Base-by-base conservation (phyloP, 176 grass and related monocot genomes). In the Chloris gayana region DNA sequence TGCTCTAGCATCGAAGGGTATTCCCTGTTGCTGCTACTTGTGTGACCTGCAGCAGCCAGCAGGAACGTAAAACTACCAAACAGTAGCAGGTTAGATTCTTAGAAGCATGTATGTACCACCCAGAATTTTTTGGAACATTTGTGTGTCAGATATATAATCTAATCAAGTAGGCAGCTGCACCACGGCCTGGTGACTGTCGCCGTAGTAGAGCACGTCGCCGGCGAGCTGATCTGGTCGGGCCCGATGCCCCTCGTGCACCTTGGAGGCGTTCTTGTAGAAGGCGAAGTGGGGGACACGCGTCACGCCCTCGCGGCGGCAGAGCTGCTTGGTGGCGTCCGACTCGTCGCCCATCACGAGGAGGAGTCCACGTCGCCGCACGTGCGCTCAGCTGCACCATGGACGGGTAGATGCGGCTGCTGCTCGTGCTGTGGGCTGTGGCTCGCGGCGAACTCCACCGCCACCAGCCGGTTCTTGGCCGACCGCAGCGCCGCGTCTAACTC, bases 371-470 rank as follows among this genome's bases (percentile, higher is more conserved):
- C 95, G 75, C 88, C 78, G 86, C 95, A 98, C 3, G 90, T 82
- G 34, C 92, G 88, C 92, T 98, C 34, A 98, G 88, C 53, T 88
- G 81, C 85, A 94, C 95, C 83, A 95, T 92, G 49, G 59, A 78
- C 29, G 96, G 96, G 86, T 98, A 95, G 84, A 98, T 94, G 37
- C 51, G 80, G 54, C 74, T 76, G 74, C 88, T 95, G 86, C 83
- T 87, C 64, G 58, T 80, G 82, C 87, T 93, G n/a, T n/a, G n/a
- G n/a, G n/a, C n/a, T n/a, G 83, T 93, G 47, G 79, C 89, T 98
- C 69, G 90, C 90, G n/a, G 90, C 91, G 83, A 95, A 98, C 85
- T 98, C 96, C 35, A 98, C 96, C 66, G 95, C 96, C 66, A 98
- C 90, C 69, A 98, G 92, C 25, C 84, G 79, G 90, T 98, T 84